Evolutionary conservation across 176 grass and related monocot genomes (phyloP).

Genomic region (Raddia guianensis): DNA sequence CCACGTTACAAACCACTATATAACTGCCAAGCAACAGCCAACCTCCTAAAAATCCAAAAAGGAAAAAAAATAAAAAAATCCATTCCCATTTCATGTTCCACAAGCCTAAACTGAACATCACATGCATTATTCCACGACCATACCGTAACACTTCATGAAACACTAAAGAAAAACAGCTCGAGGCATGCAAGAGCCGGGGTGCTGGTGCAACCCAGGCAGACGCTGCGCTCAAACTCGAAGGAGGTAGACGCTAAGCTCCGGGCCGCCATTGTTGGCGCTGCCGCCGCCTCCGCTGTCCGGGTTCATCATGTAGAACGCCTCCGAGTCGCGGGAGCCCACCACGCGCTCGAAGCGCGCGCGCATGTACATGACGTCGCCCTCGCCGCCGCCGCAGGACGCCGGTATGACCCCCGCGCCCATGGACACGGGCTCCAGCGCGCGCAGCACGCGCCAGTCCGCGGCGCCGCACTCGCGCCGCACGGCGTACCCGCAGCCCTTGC

Average conservation of each 20-base stretch:
- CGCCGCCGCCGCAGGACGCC: constrained; percentile 52
- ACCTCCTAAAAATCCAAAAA: neutral
- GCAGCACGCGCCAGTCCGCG: constrained; percentile 68
- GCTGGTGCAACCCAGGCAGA: neutral
- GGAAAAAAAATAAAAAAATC: neutral
- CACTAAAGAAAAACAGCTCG: constrained; percentile 21
- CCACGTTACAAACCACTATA: neutral
- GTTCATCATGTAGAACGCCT: constrained; percentile 99
- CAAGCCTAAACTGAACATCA: constrained; percentile 19
- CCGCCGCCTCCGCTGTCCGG: constrained; percentile 49
- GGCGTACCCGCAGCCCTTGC: constrained; percentile 71
- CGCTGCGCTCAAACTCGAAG: constrained; percentile 74
- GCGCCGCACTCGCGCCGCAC: constrained; percentile 58
- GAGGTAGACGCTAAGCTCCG: constrained; percentile 94
- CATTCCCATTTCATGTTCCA: constrained; percentile 4
- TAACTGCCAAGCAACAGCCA: neutral
- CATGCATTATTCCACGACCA: constrained; percentile 37
- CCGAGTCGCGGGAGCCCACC: constrained; percentile 87
- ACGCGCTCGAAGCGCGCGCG: constrained; percentile 90
- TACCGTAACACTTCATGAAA: constrained; percentile 24
- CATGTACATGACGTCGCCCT: constrained; percentile 98
- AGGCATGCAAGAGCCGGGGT: constrained; percentile 26
- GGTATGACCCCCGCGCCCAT: constrained; percentile 89
- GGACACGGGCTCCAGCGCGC: constrained; percentile 75
- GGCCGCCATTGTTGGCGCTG: constrained; percentile 51